Percentiles rank a stretch among this genome's conserved stretches.
phyloP scores from a whole-genome alignment of 1,284 basidiomycete genomes.

The Melampsora larici-populina region DNA sequence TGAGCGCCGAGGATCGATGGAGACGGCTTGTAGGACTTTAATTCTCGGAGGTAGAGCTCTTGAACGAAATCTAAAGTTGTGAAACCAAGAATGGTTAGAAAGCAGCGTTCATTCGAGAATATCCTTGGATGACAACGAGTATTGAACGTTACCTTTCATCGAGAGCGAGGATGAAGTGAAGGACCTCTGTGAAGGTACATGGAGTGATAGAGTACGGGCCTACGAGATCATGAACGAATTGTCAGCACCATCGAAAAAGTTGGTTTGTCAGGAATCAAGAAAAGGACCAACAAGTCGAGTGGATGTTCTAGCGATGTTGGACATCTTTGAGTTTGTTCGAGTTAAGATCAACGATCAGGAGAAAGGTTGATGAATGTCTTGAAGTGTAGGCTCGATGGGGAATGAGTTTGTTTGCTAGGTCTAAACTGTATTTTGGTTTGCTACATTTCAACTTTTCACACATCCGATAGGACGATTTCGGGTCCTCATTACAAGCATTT shows the following conservation, averaged over 20 bases:
- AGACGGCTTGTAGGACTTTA: constrained; percentile 78
- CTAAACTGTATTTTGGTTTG: no score
- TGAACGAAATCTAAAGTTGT: constrained; percentile 72
- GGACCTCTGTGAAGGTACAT: constrained; percentile 8
- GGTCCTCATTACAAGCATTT: neutral
- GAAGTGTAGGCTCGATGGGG: neutral
- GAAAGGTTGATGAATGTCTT: neutral
- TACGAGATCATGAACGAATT: neutral
- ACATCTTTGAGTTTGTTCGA: neutral
- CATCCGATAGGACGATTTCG: neutral
- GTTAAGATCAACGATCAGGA: no score
- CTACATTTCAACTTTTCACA: neutral
- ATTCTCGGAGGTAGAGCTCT: constrained; percentile 83
- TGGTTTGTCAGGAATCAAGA: no score
- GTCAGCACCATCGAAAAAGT: no score
- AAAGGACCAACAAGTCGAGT: neutral
- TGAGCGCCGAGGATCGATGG: constrained; percentile 45
- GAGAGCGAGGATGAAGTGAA: constrained; percentile 28
- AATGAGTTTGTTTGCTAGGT: neutral
- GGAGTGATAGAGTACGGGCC: neutral
- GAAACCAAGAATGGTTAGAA: neutral
- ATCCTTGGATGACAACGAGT: neutral
- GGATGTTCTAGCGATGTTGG: neutral
- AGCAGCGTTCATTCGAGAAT: neutral
- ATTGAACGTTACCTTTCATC: constrained; percentile 15